Conservation (phyloP, 1,139 yeast genomes). For the Blastobotrys aristatus region DNA sequence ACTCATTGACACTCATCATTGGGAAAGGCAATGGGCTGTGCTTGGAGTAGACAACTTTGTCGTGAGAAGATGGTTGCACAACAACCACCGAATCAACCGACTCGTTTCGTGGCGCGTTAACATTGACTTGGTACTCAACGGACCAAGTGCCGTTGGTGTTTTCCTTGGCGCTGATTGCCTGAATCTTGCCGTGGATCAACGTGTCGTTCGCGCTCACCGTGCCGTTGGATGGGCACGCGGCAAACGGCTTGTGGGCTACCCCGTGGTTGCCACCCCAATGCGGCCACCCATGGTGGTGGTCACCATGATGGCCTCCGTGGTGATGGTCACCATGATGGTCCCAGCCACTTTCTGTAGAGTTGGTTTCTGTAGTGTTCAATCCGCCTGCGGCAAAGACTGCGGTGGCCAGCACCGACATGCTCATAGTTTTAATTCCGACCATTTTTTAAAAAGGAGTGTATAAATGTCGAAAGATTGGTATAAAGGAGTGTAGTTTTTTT, state of each 20-base stretch:
- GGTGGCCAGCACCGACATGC: slow-evolving; percentile 11
- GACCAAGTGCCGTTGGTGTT: neutral
- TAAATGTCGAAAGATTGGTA: neutral
- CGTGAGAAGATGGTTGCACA: neutral
- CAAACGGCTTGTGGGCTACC: neutral
- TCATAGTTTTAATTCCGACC: slow-evolving; percentile 3
- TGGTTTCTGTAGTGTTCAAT: neutral
- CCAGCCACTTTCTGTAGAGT: neutral
- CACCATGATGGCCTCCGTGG: neutral
- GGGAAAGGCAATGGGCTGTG: neutral
- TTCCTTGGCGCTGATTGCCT: slow-evolving; percentile 3
- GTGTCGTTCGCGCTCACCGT: neutral
- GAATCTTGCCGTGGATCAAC: neutral
- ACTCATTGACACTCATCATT: neutral
- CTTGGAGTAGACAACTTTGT: slow-evolving; percentile 1
- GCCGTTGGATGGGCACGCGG: neutral
- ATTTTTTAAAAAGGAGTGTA: slow-evolving; percentile 1
- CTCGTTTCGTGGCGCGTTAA: neutral
- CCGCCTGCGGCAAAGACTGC: slow-evolving; percentile 3
- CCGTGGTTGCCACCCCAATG: neutral
- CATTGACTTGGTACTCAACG: slow-evolving; percentile 5
- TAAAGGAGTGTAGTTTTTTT: neutral
- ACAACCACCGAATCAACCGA: neutral
- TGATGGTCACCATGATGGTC: neutral
- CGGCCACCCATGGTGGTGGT: neutral